These are phyloP conservation scores for Chenopodium album DNA, from an alignment of 148 eudicot genomes.

Conservation along the genomic window DNA sequence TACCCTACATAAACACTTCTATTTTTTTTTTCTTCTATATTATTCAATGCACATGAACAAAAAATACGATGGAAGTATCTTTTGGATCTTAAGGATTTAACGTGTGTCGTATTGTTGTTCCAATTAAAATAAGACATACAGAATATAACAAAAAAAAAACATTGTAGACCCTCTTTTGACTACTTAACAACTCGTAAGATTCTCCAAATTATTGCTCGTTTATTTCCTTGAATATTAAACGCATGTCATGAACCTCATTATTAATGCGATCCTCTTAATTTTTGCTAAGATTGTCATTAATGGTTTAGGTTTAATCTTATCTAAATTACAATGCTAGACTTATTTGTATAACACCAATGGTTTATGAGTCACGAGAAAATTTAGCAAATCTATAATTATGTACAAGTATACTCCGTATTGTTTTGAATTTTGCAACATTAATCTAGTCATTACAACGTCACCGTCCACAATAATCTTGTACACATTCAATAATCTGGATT, in stretches of 20 bases:
- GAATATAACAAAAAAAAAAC: no score
- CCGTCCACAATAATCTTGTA: no score
- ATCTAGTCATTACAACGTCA: neutral
- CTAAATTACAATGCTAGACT: neutral
- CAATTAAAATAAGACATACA: neutral
- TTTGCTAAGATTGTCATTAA: neutral
- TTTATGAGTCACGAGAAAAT: neutral
- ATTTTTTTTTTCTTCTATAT: no score
- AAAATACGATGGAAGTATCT: no score
- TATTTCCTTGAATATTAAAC: neutral
- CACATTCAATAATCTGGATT: no score
- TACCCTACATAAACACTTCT: no score
- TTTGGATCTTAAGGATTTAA: no score
- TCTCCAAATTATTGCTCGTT: neutral
- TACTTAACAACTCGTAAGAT: neutral
- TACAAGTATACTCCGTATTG: neutral
- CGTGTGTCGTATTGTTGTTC: neutral
- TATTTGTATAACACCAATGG: neutral
- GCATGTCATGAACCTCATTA: neutral
- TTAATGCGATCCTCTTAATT: neutral
- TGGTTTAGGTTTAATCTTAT: neutral
- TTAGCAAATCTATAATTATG: neutral
- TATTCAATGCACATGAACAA: no score
- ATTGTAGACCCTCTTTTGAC: neutral
- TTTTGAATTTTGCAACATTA: neutral